These are phyloP conservation scores for Lathyrus tuberosus DNA, from an alignment of 306 rosid genomes.

Conservation along the genomic window DNA sequence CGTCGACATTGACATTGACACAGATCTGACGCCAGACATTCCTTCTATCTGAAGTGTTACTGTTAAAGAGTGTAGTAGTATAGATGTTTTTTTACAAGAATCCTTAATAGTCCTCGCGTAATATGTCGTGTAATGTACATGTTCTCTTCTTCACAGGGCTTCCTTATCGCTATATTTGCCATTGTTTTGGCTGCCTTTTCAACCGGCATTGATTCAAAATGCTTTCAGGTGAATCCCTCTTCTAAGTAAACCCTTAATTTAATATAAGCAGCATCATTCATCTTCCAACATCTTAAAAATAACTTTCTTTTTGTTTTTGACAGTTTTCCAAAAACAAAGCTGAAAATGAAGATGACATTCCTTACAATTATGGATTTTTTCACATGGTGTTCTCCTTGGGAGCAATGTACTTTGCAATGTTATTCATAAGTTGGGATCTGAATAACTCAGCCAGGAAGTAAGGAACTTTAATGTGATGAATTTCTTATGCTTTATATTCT, in stretches of 20 bases:
- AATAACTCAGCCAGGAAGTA: slow-evolving; percentile 75
- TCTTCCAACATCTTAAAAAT: neutral
- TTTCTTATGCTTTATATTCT: neutral
- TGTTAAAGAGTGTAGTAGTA: no score
- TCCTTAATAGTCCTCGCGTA: neutral
- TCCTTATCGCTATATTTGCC: slow-evolving; percentile 74
- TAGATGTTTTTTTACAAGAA: slow-evolving; percentile 1
- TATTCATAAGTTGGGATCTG: slow-evolving; percentile 93
- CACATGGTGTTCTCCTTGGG: slow-evolving; percentile 86
- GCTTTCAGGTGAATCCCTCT: slow-evolving; percentile 67
- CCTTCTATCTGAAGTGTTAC: no score
- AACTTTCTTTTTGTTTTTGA: neutral
- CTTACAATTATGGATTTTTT: slow-evolving; percentile 79
- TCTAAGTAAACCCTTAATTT: neutral
- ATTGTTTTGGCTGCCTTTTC: slow-evolving; percentile 88
- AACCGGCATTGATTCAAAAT: slow-evolving; percentile 84
- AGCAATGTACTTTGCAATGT: slow-evolving; percentile 89
- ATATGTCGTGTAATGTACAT: neutral
- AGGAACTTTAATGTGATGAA: slow-evolving; percentile 25
- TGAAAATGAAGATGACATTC: slow-evolving; percentile 64
- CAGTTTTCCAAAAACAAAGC: slow-evolving; percentile 65
- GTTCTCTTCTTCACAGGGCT: slow-evolving; percentile 58
- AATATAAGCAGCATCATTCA: no score
- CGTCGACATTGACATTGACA: no score
- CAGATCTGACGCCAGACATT: no score